These are phyloP conservation scores for Pseudomassariella vexata DNA, from an alignment of 2,329 filamentous ascomycete genomes.

Conservation along the genomic window DNA sequence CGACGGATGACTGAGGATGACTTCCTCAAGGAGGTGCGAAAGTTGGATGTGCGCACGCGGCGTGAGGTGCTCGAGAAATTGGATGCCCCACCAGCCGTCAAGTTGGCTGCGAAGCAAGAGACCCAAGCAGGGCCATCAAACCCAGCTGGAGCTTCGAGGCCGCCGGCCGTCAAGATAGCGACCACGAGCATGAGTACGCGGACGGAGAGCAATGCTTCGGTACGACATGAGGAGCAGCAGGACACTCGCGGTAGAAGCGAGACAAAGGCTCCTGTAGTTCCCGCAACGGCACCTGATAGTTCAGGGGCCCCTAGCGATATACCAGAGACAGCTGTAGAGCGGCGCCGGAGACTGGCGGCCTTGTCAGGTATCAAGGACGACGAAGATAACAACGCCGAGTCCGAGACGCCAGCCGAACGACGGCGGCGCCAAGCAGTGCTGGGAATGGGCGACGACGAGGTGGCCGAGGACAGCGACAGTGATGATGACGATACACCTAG, in stretches of 20 bases:
- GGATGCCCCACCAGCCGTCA: constrained; percentile 39
- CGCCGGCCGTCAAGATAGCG: constrained; percentile 5
- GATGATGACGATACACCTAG: constrained; percentile 53
- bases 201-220: background rate
- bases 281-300: constrained; percentile 13
- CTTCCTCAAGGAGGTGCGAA: constrained; percentile 69
- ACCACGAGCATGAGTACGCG: background rate
- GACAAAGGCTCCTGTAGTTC: background rate
- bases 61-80: constrained; percentile 48
- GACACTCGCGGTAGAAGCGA: background rate
- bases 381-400: constrained; percentile 34
- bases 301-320: constrained; percentile 28
- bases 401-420: constrained; percentile 70
- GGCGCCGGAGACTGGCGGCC: constrained; percentile 56
- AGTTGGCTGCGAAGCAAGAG: constrained; percentile 37
- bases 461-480: constrained; percentile 40
- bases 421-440: constrained; percentile 69
- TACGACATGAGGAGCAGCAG: background rate
- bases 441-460: constrained; percentile 43
- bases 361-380: constrained; percentile 38
- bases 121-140: constrained; percentile 21
- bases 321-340: constrained; percentile 65
- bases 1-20: constrained; percentile 74
- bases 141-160: constrained; percentile 8
- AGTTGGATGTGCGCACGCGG: constrained; percentile 62